These are phyloP conservation scores for Rhodotorula paludigena DNA, from an alignment of 768 basidiomycete species.

Conservation along the genomic window DNA sequence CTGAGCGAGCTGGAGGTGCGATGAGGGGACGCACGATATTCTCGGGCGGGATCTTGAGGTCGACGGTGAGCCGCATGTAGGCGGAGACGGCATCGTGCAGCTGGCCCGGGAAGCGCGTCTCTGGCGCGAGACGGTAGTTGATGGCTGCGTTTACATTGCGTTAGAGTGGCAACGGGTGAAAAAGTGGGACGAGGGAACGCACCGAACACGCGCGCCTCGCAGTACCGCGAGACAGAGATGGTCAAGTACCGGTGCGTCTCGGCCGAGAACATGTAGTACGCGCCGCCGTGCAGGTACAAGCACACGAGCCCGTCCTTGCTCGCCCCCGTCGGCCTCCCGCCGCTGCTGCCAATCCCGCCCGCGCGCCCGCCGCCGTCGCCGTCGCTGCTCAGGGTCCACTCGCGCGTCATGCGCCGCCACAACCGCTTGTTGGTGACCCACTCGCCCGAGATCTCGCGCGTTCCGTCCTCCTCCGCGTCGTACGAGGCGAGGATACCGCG, in stretches of 20 bases:
- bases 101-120: conserved; percentile 88
- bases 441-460: conserved; percentile 80
- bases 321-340: neutral
- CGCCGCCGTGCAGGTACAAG: conserved; percentile 88
- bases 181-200: conserved; percentile 48
- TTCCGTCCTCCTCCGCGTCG: conserved; percentile 69
- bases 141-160: conserved; percentile 56
- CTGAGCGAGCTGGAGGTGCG: neutral
- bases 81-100: conserved; percentile 76
- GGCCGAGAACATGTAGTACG: conserved; percentile 86
- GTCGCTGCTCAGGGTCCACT: conserved; percentile 40
- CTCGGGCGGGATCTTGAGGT: conserved; percentile 82
- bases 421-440: conserved; percentile 93
- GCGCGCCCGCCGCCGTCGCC: neutral
- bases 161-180: conserved; percentile 33
- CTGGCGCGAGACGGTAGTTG: conserved; percentile 92
- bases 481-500: conserved; percentile 72
- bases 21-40: conserved; percentile 57
- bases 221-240: conserved; percentile 80
- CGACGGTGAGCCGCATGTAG: conserved; percentile 79
- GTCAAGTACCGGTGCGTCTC: conserved; percentile 85
- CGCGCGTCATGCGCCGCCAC: conserved; percentile 72
- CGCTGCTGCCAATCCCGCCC: neutral
- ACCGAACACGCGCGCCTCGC: conserved; percentile 84
- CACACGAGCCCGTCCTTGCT: conserved; percentile 67